A percentile compares a stretch with the other conserved stretches of the same genome.
These are phyloP conservation scores for Hypoxylon sp. DNA, from an alignment of 2,329 filamentous ascomycete species.

Conservation along the genomic window DNA sequence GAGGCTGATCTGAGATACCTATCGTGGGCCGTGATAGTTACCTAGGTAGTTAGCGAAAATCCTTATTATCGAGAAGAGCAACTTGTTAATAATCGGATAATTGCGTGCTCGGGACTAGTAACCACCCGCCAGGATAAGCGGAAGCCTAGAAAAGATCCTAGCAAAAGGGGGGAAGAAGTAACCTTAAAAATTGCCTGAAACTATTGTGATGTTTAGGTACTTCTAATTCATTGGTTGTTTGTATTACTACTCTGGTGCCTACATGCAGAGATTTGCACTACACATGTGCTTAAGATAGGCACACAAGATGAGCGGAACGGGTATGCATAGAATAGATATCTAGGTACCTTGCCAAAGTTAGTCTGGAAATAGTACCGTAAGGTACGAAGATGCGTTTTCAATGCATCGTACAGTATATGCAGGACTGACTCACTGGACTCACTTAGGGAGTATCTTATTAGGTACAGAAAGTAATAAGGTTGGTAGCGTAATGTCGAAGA, in stretches of 20 bases:
- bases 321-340: not conserved
- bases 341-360: conserved; percentile 5
- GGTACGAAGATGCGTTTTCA: not conserved
- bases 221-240: not conserved
- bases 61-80: conserved; percentile 16
- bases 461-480: not conserved
- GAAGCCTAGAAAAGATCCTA: conserved; percentile 20
- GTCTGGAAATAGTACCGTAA: conserved; percentile 17
- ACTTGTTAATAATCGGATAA: conserved; percentile 39
- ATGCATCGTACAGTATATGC: not conserved
- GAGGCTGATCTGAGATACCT: not conserved
- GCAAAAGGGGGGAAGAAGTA: conserved; percentile 30
- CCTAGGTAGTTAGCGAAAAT: conserved; percentile 2
- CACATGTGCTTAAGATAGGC: not conserved
- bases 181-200: conserved; percentile 34
- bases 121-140: conserved; percentile 23
- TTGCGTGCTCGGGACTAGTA: conserved; percentile 33
- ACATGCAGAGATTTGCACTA: conserved; percentile 2
- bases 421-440: conserved; percentile 5
- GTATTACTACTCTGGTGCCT: conserved; percentile 4
- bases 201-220: conserved; percentile 20
- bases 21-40: conserved; percentile 25
- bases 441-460: conserved; percentile 3
- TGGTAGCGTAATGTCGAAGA: not conserved
- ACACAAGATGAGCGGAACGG: not conserved